A percentile compares a stretch with the other conserved stretches of the same genome.
Conservation (phyloP, 1,284 basidiomycete genomes). For the Ceratobasidium sp. region DNA sequence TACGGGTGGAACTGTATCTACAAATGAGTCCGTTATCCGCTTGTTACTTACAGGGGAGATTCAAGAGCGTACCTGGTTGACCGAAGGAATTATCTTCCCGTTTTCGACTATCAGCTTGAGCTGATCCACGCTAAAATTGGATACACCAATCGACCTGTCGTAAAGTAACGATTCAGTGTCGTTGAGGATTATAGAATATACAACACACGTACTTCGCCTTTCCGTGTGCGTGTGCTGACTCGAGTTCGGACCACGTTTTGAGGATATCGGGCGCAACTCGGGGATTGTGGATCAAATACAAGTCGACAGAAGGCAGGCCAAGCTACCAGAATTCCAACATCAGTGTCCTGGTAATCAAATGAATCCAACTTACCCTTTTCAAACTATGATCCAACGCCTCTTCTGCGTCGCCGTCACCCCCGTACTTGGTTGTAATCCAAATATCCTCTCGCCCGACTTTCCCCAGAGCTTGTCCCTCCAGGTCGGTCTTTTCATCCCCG, state of each 20-base stretch:
- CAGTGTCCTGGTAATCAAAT: background rate
- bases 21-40: too few relatives aligned
- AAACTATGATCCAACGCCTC: slow-evolving; percentile 22
- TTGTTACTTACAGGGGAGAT: too few relatives aligned
- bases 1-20: slow-evolving; percentile 79
- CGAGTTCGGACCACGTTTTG: slow-evolving; percentile 73
- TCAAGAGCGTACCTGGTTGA: slow-evolving; percentile 70
- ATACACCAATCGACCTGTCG: slow-evolving; percentile 69
- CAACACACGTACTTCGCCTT: slow-evolving; percentile 65
- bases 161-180: background rate
- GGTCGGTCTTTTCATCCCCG: slow-evolving; percentile 8
- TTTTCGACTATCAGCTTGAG: slow-evolving; percentile 68
- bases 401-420: slow-evolving; percentile 7
- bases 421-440: slow-evolving; percentile 49
- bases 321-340: slow-evolving; percentile 60
- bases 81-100: slow-evolving; percentile 73
- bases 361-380: slow-evolving; percentile 7
- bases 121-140: slow-evolving; percentile 73
- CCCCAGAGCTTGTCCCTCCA: slow-evolving; percentile 2
- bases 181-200: background rate
- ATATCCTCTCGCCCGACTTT: slow-evolving; percentile 36
- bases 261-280: slow-evolving; percentile 63
- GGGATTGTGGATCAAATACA: slow-evolving; percentile 78
- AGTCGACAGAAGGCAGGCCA: slow-evolving; percentile 74
- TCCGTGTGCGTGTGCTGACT: slow-evolving; percentile 69